Percentiles rank a stretch among this genome's conserved stretches.
These are phyloP conservation scores for Dothidotthia symphoricarpi DNA, from an alignment of 2,329 filamentous ascomycete genomes.

Conservation along the genomic window DNA sequence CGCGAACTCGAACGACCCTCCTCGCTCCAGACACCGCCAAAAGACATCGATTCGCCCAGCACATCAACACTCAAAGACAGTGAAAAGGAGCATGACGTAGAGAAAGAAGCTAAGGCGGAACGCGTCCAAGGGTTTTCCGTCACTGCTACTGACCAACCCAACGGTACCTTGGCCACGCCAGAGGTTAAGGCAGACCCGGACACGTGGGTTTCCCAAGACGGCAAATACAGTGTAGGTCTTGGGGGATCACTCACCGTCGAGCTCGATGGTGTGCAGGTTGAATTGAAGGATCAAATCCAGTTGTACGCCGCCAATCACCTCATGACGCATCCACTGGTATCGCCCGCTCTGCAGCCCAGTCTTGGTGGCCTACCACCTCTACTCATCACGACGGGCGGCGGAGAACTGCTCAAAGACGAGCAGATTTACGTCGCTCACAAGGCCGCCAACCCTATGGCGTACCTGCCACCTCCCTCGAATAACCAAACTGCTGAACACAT, in stretches of 20 bases:
- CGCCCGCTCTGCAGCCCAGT: conserved; percentile 81
- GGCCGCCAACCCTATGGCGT: conserved; percentile 77
- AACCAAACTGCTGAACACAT: conserved; percentile 54
- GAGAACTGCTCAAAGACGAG: conserved; percentile 86
- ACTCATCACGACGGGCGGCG: conserved; percentile 81
- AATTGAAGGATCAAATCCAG: conserved; percentile 90
- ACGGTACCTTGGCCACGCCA: conserved; percentile 7
- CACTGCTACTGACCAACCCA: conserved; percentile 18
- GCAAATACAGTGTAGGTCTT: conserved; percentile 41
- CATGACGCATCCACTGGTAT: conserved; percentile 83
- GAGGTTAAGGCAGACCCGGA: conserved; percentile 7
- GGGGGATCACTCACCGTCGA: conserved; percentile 58
- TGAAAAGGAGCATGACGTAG: conserved; percentile 29
- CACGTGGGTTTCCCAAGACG: conserved; percentile 28
- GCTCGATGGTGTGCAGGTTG: conserved; percentile 60
- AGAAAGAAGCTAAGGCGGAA: conserved; percentile 37
- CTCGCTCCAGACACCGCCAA: too few relatives aligned
- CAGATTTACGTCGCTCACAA: conserved; percentile 96
- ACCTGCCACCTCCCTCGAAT: conserved; percentile 57
- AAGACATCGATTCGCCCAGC: too few relatives aligned
- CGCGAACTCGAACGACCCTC: conserved; percentile 47
- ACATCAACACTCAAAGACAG: too few relatives aligned
- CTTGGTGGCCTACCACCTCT: conserved; percentile 87
- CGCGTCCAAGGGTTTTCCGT: conserved; percentile 39
- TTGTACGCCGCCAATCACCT: conserved; percentile 82